phyloP scores from a whole-genome alignment of 1,284 basidiomycete species.

The Meripilus lineatus region DNA sequence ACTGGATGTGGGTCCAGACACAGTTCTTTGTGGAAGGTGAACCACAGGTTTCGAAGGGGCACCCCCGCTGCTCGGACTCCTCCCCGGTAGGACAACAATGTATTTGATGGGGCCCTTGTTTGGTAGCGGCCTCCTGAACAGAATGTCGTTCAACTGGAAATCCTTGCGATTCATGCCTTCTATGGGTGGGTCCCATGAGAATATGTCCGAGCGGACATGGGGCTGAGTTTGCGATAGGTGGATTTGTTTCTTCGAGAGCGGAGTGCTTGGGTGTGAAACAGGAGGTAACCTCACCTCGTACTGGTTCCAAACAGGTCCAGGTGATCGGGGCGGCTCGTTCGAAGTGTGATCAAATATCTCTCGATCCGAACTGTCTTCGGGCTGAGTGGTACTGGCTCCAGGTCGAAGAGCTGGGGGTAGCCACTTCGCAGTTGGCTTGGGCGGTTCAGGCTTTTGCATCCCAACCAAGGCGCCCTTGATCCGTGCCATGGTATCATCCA shows the following conservation, averaged over 20 bases:
- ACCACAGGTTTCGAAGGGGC: constrained; percentile 22
- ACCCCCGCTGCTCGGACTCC: background rate
- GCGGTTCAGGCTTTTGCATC: constrained; percentile 45
- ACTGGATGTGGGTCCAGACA: constrained; percentile 22
- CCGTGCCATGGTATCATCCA: constrained; percentile 84
- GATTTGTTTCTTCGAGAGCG: constrained; percentile 43
- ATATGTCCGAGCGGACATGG: constrained; percentile 57
- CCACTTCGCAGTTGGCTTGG: constrained; percentile 36
- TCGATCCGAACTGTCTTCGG: constrained; percentile 25
- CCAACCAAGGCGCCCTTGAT: constrained; percentile 81
- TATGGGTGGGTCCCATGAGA: constrained; percentile 75
- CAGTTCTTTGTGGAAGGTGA: constrained; percentile 34
- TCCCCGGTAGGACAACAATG: constrained; percentile 48
- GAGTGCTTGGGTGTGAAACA: constrained; percentile 30
- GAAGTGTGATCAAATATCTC: constrained; percentile 49
- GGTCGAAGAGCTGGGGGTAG: constrained; percentile 52
- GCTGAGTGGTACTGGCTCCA: constrained; percentile 9
- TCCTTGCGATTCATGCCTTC: constrained; percentile 58
- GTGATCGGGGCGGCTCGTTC: constrained; percentile 48
- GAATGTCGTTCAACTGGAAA: constrained; percentile 64
- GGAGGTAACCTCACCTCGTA: constrained; percentile 57
- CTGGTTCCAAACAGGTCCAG: constrained; percentile 48
- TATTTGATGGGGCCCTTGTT: constrained; percentile 45
- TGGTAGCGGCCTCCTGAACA: constrained; percentile 49
- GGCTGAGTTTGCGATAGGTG: constrained; percentile 34